phyloP scores from a whole-genome alignment of 768 basidiomycete species.

The Exsudoporus frostii region DNA sequence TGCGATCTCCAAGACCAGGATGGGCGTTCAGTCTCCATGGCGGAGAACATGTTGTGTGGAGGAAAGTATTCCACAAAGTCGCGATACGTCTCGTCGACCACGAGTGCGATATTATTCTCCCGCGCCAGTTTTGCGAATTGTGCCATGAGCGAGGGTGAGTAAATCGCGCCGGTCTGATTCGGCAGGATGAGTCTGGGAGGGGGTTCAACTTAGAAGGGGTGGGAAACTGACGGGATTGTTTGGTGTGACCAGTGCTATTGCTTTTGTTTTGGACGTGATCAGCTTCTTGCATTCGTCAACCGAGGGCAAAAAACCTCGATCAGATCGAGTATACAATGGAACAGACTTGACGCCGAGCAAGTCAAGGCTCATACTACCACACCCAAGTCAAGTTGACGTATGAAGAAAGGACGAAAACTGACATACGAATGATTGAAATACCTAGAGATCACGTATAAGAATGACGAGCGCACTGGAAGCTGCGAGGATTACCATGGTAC shows the following conservation, averaged over 20 bases:
- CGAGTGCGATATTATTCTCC: constrained; percentile 54
- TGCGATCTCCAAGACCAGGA: constrained; percentile 53
- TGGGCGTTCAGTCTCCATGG: constrained; percentile 1
- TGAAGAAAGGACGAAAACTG: not conserved
- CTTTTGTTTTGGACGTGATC: constrained; percentile 57
- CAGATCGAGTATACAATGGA: constrained; percentile 47
- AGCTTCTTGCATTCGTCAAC: constrained; percentile 45
- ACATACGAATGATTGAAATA: constrained; percentile 64
- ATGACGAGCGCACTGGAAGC: not conserved
- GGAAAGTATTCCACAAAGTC: constrained; percentile 59
- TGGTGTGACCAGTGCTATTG: constrained; percentile 73
- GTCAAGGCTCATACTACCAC: constrained; percentile 61
- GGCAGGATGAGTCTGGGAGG: not conserved
- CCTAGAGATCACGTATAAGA: constrained; percentile 31
- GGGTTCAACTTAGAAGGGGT: too few species aligned
- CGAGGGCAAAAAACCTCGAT: constrained; percentile 61
- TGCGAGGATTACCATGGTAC: constrained; percentile 53
- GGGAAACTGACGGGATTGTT: constrained; percentile 61
- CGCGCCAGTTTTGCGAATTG: constrained; percentile 60
- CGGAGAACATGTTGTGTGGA: constrained; percentile 58
- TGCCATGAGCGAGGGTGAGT: constrained; percentile 52
- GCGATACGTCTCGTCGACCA: constrained; percentile 88
- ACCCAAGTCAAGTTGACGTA: not conserved
- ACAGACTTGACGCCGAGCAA: constrained; percentile 60
- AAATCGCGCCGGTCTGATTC: constrained; percentile 64